Base-by-base conservation (phyloP, 495 filamentous ascomycete species). In the Tuber brumale region DNA sequence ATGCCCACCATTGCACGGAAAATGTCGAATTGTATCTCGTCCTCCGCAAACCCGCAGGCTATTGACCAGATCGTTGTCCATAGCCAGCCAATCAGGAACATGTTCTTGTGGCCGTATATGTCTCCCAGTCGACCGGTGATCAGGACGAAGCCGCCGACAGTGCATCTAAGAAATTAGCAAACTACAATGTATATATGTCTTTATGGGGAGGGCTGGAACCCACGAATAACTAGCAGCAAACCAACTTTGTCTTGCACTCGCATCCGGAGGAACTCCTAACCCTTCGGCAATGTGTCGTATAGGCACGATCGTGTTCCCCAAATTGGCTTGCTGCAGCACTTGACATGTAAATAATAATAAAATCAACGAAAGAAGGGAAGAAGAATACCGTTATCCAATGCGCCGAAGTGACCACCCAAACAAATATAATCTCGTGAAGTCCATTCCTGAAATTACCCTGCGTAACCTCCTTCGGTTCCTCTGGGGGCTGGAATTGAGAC, bases 71-170 rank as follows among this genome's bases (percentile, higher is more conserved):
- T 69, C 1, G 85, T 83, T 70, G 89, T 88, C 90, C 90, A 92
- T n/a, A 85, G 70, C 76, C 87, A 91, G 0, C 90, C 91, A 31
- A 86, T 75, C 19, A 89, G 82, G 71, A 92, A 90, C 79, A 92
- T 82, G 1, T 84, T 83, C 71, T 90, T 89, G 81, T 91, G 88
- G 19, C 91, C 91, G 75, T 88, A 89, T 6, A 89, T 84, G 72
- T 92, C 91, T 0, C 91, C 91, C 5, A 92, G 83, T 19, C 91
- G 85, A 9, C 90, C 89, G 6, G 89, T 86, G 9, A 89, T 86
- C 18, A 92, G 83, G 72, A 92, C 89, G 75, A 91, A 92, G 2
- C 88, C 89, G 10, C 91, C 90, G 9, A 91, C 86, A 0, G 89
- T 91, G n/a, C 80, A 81, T 42, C 77, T 79, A 41, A 18, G 31